A percentile compares a stretch with the other conserved stretches of the same genome.
phyloP scores from a whole-genome alignment of 2,329 filamentous ascomycete genomes.

The Tolypocladium tropicale region DNA sequence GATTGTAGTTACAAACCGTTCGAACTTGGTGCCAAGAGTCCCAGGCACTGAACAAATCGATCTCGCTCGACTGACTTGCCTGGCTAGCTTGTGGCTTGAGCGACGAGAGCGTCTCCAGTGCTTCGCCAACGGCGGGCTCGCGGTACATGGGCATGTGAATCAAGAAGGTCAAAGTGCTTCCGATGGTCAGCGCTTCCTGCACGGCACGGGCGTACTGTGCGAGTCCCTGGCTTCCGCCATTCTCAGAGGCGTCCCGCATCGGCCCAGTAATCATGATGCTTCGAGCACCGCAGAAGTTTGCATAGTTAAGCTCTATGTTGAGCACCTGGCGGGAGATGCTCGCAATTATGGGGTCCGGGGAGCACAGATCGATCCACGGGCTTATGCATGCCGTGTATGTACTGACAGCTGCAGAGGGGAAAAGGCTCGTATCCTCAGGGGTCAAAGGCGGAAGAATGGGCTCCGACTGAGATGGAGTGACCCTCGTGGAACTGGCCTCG shows the following conservation, averaged over 20 bases:
- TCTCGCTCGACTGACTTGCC: constrained; percentile 29
- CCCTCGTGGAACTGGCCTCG: constrained; percentile 26
- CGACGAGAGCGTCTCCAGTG: constrained; percentile 40
- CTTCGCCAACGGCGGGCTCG: constrained; percentile 48
- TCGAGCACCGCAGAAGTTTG: constrained; percentile 84
- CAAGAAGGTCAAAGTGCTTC: constrained; percentile 67
- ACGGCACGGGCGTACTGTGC: constrained; percentile 76
- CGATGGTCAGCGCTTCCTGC: constrained; percentile 66
- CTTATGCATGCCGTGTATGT: constrained; percentile 74
- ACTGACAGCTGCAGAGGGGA: constrained; percentile 56
- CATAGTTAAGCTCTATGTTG: constrained; percentile 85
- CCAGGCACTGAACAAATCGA: constrained; percentile 74
- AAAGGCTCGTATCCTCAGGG: constrained; percentile 67
- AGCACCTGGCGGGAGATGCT: constrained; percentile 84
- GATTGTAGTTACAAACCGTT: constrained; percentile 74
- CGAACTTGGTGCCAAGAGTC: constrained; percentile 89
- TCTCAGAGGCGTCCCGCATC: constrained; percentile 46
- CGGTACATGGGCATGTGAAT: constrained; percentile 79
- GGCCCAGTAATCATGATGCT: constrained; percentile 79
- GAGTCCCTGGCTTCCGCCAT: constrained; percentile 39
- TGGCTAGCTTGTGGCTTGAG: constrained; percentile 19
- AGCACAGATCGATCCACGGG: constrained; percentile 86
- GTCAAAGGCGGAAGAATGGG: constrained; percentile 60
- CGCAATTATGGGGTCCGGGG: constrained; percentile 69
- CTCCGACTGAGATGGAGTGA: constrained; percentile 37